Evolutionary conservation across 2,329 filamentous ascomycete genomes (phyloP).

Genomic region (Aspergillus floridensis): DNA sequence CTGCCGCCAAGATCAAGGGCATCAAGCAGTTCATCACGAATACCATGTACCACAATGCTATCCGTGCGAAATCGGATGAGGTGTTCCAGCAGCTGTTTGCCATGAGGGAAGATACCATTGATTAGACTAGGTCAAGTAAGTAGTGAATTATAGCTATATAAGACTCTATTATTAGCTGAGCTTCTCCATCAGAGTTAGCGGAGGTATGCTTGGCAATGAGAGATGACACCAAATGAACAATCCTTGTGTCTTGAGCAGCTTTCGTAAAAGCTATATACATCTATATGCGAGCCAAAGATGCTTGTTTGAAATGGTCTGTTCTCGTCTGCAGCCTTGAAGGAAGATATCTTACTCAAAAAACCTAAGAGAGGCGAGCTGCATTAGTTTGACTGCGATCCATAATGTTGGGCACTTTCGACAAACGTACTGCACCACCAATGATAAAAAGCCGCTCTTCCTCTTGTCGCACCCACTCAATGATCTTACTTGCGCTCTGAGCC

Average conservation of each 20-base stretch:
- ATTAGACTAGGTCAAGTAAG: slow-evolving; percentile 38
- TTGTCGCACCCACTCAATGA: slow-evolving; percentile 85
- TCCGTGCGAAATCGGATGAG: slow-evolving; percentile 71
- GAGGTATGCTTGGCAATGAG: background rate
- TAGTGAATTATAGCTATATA: background rate
- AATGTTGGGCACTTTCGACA: background rate
- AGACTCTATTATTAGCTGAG: background rate
- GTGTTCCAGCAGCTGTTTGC: slow-evolving; percentile 73
- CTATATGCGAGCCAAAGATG: background rate
- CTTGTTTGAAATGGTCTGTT: background rate
- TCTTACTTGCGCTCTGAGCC: slow-evolving; percentile 80
- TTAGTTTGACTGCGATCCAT: background rate
- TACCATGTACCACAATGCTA: slow-evolving; percentile 78
- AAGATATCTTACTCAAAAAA: slow-evolving; percentile 3
- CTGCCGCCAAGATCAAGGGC: slow-evolving; percentile 69
- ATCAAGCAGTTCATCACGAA: slow-evolving; percentile 84
- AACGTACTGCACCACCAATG: slow-evolving; percentile 83
- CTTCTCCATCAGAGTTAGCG: background rate
- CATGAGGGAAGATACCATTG: slow-evolving; percentile 67
- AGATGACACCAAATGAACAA: background rate
- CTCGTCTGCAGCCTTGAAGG: background rate
- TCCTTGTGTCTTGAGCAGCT: background rate
- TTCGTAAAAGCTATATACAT: background rate
- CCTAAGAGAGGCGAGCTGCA: background rate
- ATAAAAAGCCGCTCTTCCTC: slow-evolving; percentile 96